Percentiles rank a stretch among this genome's conserved stretches.
Evolutionary conservation across 2,329 filamentous ascomycete species (phyloP).

Genomic region (Fusarium agapanthi): DNA sequence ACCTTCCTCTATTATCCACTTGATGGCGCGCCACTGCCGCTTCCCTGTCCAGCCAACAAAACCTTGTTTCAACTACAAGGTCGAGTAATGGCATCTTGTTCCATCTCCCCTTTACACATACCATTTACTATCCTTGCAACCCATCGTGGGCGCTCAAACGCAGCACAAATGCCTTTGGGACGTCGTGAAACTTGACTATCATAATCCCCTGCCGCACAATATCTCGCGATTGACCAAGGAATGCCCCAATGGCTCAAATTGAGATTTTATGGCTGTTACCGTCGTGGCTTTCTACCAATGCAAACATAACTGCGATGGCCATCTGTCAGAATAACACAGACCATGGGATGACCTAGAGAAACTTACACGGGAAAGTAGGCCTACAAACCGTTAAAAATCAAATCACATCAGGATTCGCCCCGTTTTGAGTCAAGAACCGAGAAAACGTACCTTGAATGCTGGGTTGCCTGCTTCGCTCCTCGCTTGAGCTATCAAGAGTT

Average conservation of each 20-base stretch:
- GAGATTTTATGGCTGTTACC: constrained; percentile 12
- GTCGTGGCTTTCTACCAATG: constrained; percentile 65
- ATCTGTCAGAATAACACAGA: constrained; percentile 11
- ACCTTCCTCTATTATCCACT: constrained; percentile 30
- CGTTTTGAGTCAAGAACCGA: background rate
- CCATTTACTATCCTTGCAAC: background rate
- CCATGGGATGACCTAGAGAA: background rate
- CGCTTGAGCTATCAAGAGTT: constrained; percentile 65
- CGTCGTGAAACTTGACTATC: background rate
- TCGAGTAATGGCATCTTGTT: background rate
- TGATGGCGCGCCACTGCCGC: constrained; percentile 30
- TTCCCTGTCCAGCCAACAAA: constrained; percentile 29
- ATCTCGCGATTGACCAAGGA: background rate
- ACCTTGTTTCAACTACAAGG: constrained; percentile 38
- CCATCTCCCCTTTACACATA: background rate
- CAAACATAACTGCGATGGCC: constrained; percentile 63
- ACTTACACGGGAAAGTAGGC: constrained; percentile 70
- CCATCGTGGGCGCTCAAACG: background rate
- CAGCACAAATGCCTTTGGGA: background rate
- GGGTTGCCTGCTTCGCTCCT: constrained; percentile 62
- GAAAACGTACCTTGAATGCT: constrained; percentile 60
- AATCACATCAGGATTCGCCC: constrained; percentile 4
- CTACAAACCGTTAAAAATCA: constrained; percentile 44
- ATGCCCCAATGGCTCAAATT: background rate
- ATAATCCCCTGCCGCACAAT: background rate